Conservation (phyloP, 129 eudicot species). For the Saposhnikovia divaricata region DNA sequence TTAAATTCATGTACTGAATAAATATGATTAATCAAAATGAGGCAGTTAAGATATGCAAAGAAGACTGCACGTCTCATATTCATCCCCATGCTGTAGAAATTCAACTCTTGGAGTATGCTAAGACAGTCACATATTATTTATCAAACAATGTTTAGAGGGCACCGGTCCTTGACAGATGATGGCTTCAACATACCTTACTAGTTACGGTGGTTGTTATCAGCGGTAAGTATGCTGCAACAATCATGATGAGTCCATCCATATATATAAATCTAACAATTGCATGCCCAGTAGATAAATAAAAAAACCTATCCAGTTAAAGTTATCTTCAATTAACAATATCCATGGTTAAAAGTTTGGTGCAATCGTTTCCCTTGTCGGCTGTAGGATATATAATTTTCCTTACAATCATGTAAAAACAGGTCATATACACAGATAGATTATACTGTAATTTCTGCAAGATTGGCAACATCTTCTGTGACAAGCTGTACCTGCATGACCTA, state of each 20-base stretch:
- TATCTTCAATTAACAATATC: not conserved
- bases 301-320: not conserved
- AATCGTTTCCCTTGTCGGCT: not conserved
- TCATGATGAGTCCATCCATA: too few species aligned
- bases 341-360: not conserved
- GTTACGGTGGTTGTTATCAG: too few species aligned
- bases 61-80: not conserved
- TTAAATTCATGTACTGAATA: not conserved
- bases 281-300: not conserved
- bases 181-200: too few species aligned
- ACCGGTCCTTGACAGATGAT: too few species aligned
- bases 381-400: not conserved
- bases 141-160: not conserved
- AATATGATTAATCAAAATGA: not conserved
- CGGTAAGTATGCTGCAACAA: too few species aligned
- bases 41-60: not conserved
- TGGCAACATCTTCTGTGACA: not conserved
- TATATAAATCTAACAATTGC: not conserved
- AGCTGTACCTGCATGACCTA: conserved; percentile 5
- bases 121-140: not conserved
- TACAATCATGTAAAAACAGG: not conserved
- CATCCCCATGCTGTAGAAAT: not conserved
- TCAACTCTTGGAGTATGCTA: not conserved
- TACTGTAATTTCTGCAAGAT: not conserved
- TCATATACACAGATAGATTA: not conserved